These are phyloP conservation scores for Cladosporium sp. DNA, from an alignment of 2,329 filamentous ascomycete genomes.

Conservation along the genomic window DNA sequence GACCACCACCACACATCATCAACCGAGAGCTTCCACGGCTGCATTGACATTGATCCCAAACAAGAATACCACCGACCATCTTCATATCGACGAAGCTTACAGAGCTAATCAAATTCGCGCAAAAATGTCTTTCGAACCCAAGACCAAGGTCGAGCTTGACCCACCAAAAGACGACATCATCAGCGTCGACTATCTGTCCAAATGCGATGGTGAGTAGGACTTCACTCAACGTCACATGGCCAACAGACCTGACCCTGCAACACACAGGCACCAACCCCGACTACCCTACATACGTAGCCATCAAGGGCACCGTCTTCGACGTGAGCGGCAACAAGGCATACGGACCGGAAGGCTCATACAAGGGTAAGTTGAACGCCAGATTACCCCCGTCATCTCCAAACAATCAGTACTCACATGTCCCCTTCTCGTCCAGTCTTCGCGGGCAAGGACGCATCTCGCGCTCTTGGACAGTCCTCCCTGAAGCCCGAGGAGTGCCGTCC, in stretches of 20 bases:
- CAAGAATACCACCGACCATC: no score
- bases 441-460: conserved; percentile 92
- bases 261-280: conserved; percentile 57
- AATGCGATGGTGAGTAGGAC: conserved; percentile 69
- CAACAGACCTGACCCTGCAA: background rate
- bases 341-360: conserved; percentile 73
- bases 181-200: conserved; percentile 69
- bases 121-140: conserved; percentile 61
- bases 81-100: no score
- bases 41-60: no score
- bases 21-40: no score
- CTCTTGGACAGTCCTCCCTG: conserved; percentile 78
- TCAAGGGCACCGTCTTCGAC: conserved; percentile 86
- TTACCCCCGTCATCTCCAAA: background rate
- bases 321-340: conserved; percentile 88
- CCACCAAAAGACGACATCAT: conserved; percentile 88
- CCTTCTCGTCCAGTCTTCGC: conserved; percentile 74
- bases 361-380: conserved; percentile 54
- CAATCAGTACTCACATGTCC: background rate
- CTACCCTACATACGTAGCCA: conserved; percentile 56
- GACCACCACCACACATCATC: background rate
- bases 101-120: no score
- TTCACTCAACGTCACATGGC: background rate
- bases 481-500: conserved; percentile 77
- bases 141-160: conserved; percentile 66